A percentile compares a stretch with the other conserved stretches of the same genome.
These are phyloP conservation scores for Helminthosporium solani DNA, from an alignment of 2,329 filamentous ascomycete genomes.

Conservation along the genomic window DNA sequence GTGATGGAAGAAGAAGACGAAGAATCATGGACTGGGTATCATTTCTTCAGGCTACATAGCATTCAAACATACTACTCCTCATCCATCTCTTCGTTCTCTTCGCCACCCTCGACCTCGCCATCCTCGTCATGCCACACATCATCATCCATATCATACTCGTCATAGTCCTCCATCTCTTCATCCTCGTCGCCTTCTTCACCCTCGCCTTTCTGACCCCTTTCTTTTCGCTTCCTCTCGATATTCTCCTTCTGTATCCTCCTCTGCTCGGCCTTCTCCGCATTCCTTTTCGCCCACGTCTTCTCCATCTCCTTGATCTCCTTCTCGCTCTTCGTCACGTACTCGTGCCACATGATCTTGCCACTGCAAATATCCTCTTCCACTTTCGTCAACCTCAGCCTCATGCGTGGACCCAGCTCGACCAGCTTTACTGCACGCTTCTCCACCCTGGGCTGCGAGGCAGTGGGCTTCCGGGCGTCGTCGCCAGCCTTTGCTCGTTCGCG, in stretches of 20 bases:
- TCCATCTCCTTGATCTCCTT: constrained; percentile 78
- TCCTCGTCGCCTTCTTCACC: constrained; percentile 50
- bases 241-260: constrained; percentile 85
- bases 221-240: constrained; percentile 78
- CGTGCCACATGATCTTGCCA: constrained; percentile 96
- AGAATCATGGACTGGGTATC: constrained; percentile 35
- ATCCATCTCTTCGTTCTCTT: constrained; percentile 50
- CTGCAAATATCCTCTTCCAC: constrained; percentile 91
- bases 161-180: constrained; percentile 45
- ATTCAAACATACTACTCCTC: constrained; percentile 45
- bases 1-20: background rate
- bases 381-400: constrained; percentile 88
- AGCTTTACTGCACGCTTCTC: constrained; percentile 89
- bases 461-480: constrained; percentile 39
- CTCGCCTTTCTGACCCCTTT: constrained; percentile 50
- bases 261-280: constrained; percentile 78
- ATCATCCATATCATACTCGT: constrained; percentile 52
- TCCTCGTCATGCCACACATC: constrained; percentile 55
- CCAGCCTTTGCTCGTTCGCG: constrained; percentile 45
- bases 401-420: constrained; percentile 85
- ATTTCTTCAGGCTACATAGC: constrained; percentile 18
- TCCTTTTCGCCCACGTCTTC: constrained; percentile 74
- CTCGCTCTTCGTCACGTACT: constrained; percentile 82
- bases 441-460: constrained; percentile 52
- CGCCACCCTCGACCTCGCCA: constrained; percentile 51